Evolutionary conservation across 2,329 filamentous ascomycete species (phyloP), one percentile per base, ranked within the genome.

Genomic region (Penicillium italicum): DNA sequence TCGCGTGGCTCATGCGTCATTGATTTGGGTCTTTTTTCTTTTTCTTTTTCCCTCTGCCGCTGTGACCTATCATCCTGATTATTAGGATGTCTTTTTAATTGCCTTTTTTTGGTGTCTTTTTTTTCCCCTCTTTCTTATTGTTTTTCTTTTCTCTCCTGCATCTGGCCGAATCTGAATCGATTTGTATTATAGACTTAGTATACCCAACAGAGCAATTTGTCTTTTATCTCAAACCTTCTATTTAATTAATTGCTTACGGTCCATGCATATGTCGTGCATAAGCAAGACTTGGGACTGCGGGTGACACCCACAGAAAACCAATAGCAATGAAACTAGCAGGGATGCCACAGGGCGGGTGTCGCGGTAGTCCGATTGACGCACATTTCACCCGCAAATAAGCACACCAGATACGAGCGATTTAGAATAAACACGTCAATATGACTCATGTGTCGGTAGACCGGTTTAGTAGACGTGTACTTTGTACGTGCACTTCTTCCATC

Each of bases 131-230:
- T 51, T 55, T 30, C 4, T 4, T 30, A 51, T 55, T 30, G 53
- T 55, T 60, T 47, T 60, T 50, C 43, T 56, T 62, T 53, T 43
- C 36, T 18, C 30, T 56, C 50, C 56, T 58, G 59, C 54, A 61
- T 61, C 53, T 58, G 58, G 56, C 58, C 59, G 58, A 61, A 62
- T 64, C 49, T 62, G 61, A 69, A 68, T 66, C 66, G 63, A 68
- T 64, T 65, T 72, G 69, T 72, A 70, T 59, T 65, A 71, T 72
- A 72, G 69, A 72, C 66, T 66, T 70, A 71, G 70, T 72, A 72
- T 72, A 72, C 69, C 69, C 69, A 67, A 63, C 65, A 63, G 62
- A 68, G 66, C 64, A 65, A 59, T 56, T 53, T 53, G 36, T 50
- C 37, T 51, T 61, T 56, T 50, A 33, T 45, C 50, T 42, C 54